Base-by-base conservation (phyloP, 2,329 filamentous ascomycete species). In the Chrysoporthe deuterocubensis region DNA sequence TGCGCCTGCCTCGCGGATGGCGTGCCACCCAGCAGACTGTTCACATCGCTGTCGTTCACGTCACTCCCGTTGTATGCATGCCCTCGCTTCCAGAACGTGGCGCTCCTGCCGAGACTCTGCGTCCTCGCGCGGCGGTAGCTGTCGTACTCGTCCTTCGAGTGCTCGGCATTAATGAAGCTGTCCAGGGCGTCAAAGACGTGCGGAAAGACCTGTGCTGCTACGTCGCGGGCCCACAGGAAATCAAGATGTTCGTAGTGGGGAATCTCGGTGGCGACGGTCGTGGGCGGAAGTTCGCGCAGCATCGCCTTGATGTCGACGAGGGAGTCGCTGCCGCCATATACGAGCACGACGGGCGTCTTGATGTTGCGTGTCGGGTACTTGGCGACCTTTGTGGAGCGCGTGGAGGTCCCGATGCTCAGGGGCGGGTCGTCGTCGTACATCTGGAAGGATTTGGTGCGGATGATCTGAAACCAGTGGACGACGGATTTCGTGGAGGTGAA, bases 401-500 rank as follows among this genome's bases (percentile, higher is more conserved):
- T 89, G 32, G 87, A 87, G 48, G 94, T 82, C 43, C 52, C 60
- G 9, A 60, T 64, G 69, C 97, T 83, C 0, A 91, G 91, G 40
- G 90, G 90, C 67, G 94, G 92, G 74, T 98, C 95, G 76, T 99
- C 96, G 76, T 99, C 96, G 78, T 94, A 98, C 92, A 99, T 97
- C 79, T 99, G 96, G 78, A 99, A 98, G 37, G 89, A 94, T 74
- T 93, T 92, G 75, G 95, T 97, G 71, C 96, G 91, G 74, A 99
- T 99, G 76, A 99, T 97, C 77, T 99, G 96, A 78, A 99, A 99
- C 96, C 96, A 99, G 77, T 99, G 96, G 0, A 99, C 96, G 9
- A 99, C 94, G 26, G 91, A 94, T 80, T 99, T 99, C 67, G 94
- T 97, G 77, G 93, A 97, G 0, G 95, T 97, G 78, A 95, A 98